phyloP scores from a whole-genome alignment of 1,284 basidiomycete genomes.

The Ganoderma meredithae region DNA sequence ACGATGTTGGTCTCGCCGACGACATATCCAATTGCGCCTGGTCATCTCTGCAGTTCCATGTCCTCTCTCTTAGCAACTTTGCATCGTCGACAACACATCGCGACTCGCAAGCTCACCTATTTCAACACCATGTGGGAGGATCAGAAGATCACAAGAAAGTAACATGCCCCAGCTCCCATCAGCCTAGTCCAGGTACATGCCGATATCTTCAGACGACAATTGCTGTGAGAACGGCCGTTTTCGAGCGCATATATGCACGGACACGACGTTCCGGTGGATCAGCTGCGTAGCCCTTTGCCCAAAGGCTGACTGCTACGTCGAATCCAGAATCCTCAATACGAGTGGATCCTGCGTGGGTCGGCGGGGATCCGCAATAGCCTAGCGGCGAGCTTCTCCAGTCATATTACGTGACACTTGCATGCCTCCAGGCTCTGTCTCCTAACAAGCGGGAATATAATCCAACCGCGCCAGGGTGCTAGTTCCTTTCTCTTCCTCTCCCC shows the following conservation, averaged over 20 bases:
- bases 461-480: not conserved
- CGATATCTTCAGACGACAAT: not conserved
- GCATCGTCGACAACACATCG: no score
- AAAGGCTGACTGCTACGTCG: not conserved
- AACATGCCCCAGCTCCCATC: not conserved
- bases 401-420: not conserved
- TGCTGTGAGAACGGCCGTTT: not conserved
- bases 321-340: slow-evolving; percentile 8
- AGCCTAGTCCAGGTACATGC: not conserved
- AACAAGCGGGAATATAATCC: not conserved
- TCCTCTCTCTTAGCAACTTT: no score
- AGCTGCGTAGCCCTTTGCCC: slow-evolving; percentile 12
- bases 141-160: not conserved
- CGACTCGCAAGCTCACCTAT: not conserved
- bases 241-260: slow-evolving; percentile 7
- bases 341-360: not conserved
- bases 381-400: not conserved
- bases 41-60: no score
- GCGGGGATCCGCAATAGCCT: not conserved
- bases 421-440: not conserved
- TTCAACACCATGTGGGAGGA: not conserved
- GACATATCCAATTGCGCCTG: no score
- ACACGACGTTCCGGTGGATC: slow-evolving; percentile 17
- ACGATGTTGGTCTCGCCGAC: no score
- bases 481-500: not conserved